These are phyloP conservation scores for Trichoderma sp. DNA, from an alignment of 2,329 filamentous ascomycete genomes.

Conservation along the genomic window DNA sequence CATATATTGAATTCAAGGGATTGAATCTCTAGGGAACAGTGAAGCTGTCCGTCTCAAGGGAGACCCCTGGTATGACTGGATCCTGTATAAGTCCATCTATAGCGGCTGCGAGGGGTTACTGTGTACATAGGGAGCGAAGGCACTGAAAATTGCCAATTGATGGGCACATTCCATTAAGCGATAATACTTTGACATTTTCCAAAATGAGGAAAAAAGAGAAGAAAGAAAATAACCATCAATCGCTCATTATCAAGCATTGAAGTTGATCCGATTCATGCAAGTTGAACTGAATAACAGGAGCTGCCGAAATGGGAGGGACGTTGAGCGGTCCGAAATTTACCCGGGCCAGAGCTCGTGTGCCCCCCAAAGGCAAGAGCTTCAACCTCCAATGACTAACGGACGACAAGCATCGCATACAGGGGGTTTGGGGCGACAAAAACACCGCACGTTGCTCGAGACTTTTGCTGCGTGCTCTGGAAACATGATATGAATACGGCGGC, in stretches of 20 bases:
- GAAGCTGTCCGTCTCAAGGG: background rate
- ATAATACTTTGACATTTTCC: too few relatives aligned
- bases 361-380: background rate
- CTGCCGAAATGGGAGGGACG: background rate
- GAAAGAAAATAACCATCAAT: too few relatives aligned
- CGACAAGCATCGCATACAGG: slow-evolving; percentile 3
- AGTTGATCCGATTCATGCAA: background rate
- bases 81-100: background rate
- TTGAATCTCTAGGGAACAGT: background rate
- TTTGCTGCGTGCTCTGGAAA: background rate
- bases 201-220: background rate
- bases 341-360: slow-evolving; percentile 9
- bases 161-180: background rate
- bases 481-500: slow-evolving; percentile 2
- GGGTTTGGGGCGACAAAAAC: background rate
- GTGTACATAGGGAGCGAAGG: background rate
- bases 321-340: slow-evolving; percentile 16
- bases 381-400: background rate
- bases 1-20: slow-evolving; percentile 1
- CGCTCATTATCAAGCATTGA: background rate
- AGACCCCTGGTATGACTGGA: background rate
- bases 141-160: background rate
- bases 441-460: background rate
- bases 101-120: background rate
- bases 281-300: background rate